phyloP scores from a whole-genome alignment of 1,284 basidiomycete species.

The Xanthoconium separans region DNA sequence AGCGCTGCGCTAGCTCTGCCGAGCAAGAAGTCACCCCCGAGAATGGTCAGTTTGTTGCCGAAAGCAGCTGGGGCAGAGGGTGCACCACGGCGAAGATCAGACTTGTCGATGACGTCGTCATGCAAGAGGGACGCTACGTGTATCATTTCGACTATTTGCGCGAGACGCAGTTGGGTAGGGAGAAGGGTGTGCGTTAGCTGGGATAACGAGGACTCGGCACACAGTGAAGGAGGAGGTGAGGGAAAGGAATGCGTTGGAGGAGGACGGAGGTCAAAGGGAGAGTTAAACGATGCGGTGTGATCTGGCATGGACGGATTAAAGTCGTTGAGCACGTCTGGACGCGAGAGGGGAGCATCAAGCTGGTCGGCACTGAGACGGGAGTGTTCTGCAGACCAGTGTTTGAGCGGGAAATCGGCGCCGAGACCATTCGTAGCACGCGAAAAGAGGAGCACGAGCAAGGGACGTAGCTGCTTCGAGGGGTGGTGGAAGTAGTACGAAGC shows the following conservation, averaged over 20 bases:
- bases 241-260: slow-evolving; percentile 38
- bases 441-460: slow-evolving; percentile 89
- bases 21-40: slow-evolving; percentile 95
- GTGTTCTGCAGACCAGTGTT: slow-evolving; percentile 46
- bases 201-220: slow-evolving; percentile 18
- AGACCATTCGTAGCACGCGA: slow-evolving; percentile 88
- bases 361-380: slow-evolving; percentile 42
- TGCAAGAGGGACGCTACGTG: slow-evolving; percentile 96
- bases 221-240: slow-evolving; percentile 39
- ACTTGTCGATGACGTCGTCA: slow-evolving; percentile 92
- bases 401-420: slow-evolving; percentile 51
- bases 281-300: slow-evolving; percentile 54
- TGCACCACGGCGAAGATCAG: slow-evolving; percentile 77
- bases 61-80: slow-evolving; percentile 87
- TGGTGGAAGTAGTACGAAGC: slow-evolving; percentile 93
- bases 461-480: slow-evolving; percentile 88
- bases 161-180: slow-evolving; percentile 89
- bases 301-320: slow-evolving; percentile 82
- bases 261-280: slow-evolving; percentile 44
- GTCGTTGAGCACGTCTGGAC: slow-evolving; percentile 79
- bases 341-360: slow-evolving; percentile 70
- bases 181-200: slow-evolving; percentile 45
- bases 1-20: slow-evolving; percentile 90
- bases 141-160: slow-evolving; percentile 98
- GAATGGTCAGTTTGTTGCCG: slow-evolving; percentile 94